Percentiles rank a stretch among this genome's conserved stretches.
Conservation (phyloP, 306 rosid species). For the Vigna radiata region DNA sequence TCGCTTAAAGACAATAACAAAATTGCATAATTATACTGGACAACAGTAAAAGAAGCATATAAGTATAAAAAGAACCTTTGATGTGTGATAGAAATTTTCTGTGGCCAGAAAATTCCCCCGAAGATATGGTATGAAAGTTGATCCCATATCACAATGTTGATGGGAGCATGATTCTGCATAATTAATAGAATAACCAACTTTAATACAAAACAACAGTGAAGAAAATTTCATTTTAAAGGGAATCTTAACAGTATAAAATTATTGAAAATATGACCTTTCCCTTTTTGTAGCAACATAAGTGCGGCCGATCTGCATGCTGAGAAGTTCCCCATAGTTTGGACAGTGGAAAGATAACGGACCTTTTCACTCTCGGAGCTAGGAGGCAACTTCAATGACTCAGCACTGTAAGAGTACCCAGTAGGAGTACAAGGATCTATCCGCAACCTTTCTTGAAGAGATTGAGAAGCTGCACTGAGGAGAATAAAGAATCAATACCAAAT, state of each 20-base stretch:
- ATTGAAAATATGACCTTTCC: slow-evolving; percentile 67
- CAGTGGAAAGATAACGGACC: slow-evolving; percentile 46
- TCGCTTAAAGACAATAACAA: slow-evolving; percentile 28
- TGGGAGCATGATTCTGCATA: slow-evolving; percentile 74
- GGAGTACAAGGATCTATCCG: slow-evolving; percentile 89
- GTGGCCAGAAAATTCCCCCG: slow-evolving; percentile 93
- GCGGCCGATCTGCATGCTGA: slow-evolving; percentile 93
- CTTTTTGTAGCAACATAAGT: slow-evolving; percentile 76
- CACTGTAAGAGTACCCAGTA: slow-evolving; percentile 65
- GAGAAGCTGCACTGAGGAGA: slow-evolving; percentile 66
- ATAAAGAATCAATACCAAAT: slow-evolving; percentile 45
- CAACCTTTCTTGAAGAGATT: slow-evolving; percentile 58
- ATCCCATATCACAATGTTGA: slow-evolving; percentile 76
- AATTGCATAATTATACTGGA: slow-evolving; percentile 28
- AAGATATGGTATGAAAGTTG: slow-evolving; percentile 84
- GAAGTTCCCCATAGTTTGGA: slow-evolving; percentile 81
- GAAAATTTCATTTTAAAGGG: slow-evolving; percentile 34
- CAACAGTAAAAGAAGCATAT: slow-evolving; percentile 27
- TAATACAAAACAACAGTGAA: slow-evolving; percentile 29
- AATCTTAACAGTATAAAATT: slow-evolving; percentile 28
- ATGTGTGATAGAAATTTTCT: slow-evolving; percentile 93
- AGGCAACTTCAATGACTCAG: slow-evolving; percentile 61
- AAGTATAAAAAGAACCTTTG: slow-evolving; percentile 66
- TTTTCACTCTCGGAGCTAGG: slow-evolving; percentile 55
- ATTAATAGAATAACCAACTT: slow-evolving; percentile 24